Base-by-base conservation (phyloP, 192 early-diverging fungal genomes). In the Backusella tarrabulga region DNA sequence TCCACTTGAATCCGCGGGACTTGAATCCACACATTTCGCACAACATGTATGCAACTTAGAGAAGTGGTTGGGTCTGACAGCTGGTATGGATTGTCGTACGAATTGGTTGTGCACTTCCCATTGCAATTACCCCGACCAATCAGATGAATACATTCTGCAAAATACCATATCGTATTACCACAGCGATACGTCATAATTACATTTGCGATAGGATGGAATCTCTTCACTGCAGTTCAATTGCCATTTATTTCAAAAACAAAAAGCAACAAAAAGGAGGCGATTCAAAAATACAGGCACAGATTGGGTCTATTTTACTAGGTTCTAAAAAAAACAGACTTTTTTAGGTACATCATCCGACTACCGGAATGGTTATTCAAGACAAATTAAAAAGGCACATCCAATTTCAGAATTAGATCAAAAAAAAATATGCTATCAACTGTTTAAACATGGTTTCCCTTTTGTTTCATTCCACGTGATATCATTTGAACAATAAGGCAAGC, bases 121-220 rank as follows among this genome's bases (percentile, higher is more conserved):
- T 26, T 63, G 56, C 9, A 1, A 26, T 29, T 23, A 0, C 26
- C 23, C 12, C 12, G 4, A 9, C 56, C 56, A 63, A 63, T 63
- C 56, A 63, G 11, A 29, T 29, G 26, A 9, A 63, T 23, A 23
- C 12, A 63, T 26, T 63, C 11, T 29, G 11, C 29, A 63, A 63
- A 63, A 14, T 21, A 63, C 56, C 56, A 63, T 40, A 9, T 9
- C 21, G 0, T 29, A 60, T 60, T 60, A 60, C 56, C 26, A 3
- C 56, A 63, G 6, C 7, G 23, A 63, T 63, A 63, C 56, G 56
- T 63, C 56, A 63, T 63, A 29, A 12, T 70, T 70, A 70, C 68
- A 36, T 11, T 21, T 35, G n/a, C 32, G 11, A 17, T 8, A 15
- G 26, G n/a, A 70, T 70, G 9, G n/a, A 41, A 23, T 70, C 19